Evolutionary conservation across 2,329 filamentous ascomycete genomes (phyloP), one percentile per base, ranked within the genome.

Genomic region (Albophoma yamanashiensis): DNA sequence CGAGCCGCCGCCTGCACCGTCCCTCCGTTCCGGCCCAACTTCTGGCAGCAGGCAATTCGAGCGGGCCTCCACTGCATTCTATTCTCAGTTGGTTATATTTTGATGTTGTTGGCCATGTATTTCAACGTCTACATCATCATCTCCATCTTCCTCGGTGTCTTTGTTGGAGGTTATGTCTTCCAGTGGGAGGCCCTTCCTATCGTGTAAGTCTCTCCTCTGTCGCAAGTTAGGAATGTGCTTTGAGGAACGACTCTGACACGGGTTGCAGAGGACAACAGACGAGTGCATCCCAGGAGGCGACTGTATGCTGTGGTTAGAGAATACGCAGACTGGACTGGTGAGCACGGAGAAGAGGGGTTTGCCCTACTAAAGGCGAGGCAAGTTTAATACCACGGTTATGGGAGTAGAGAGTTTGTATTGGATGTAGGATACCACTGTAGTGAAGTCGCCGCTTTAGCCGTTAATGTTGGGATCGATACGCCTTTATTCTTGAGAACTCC

Each of bases 51-150:
- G 69, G 74, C 81, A 0, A 69, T 88, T 4, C 82, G 89, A 8
- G 86, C 89, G 0, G 63, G 86, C 4, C 70, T 93, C 25, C 88
- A 92, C 66, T 85, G 86, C 74, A 60, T 84, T 4, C 88, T 89
- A 65, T 91, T 93, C 67, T 85, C 84, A 0, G 81, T 91, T 1
- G 89, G 88, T 2, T 94, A 93, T 70, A 85, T 93, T 65, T 73
- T 93, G 67, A 93, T 94, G 90, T 74, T 89, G 63, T 73, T 75
- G n/a, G 80, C 79, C 63, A 83, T 84, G 80, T 84, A 84, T 70
- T 85, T 81, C 74, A 85, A 84, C 65, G 84, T 86, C 12, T 94
- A 91, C 73, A 81, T 94, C 63, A 89, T 94, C 71, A 87, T 93
- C 61, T 90, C 85, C 65, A 91, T 94, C 70, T 83, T 93, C 63